A percentile compares a stretch with the other conserved stretches of the same genome.
phyloP scores from a whole-genome alignment of 1,139 yeast genomes.

The Candida mesenterica region DNA sequence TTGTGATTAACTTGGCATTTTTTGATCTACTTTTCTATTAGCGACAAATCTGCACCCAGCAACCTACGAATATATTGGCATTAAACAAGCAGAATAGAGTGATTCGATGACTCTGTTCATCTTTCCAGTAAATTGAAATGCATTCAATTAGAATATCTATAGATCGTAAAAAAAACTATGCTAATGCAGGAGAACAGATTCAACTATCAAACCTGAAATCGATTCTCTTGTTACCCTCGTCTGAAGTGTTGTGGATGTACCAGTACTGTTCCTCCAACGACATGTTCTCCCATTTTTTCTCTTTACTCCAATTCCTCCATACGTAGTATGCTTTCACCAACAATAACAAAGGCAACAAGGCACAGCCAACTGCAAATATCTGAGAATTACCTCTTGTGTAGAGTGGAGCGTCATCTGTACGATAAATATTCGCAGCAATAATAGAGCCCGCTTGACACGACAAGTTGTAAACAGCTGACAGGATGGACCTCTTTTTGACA shows the following conservation, averaged over 20 bases:
- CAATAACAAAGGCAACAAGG: constrained; percentile 13
- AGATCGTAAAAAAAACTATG: no score
- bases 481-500: constrained; percentile 57
- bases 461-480: constrained; percentile 63
- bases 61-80: no score
- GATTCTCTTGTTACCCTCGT: constrained; percentile 19
- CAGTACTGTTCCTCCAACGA: constrained; percentile 14
- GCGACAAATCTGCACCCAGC: no score
- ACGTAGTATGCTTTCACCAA: constrained; percentile 15
- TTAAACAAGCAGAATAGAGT: no score
- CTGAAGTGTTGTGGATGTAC: constrained; percentile 13
- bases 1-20: no score
- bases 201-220: constrained; percentile 18
- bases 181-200: neutral
- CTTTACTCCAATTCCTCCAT: constrained; percentile 17
- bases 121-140: no score
- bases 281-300: constrained; percentile 15
- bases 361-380: constrained; percentile 36
- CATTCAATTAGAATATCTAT: no score
- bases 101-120: no score
- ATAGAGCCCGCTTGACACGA: constrained; percentile 57
- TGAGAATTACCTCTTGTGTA: constrained; percentile 53
- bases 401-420: constrained; percentile 54
- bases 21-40: no score
- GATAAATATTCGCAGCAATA: constrained; percentile 53